Evolutionary conservation across 192 early-diverging fungal genomes (phyloP).

Genomic region (Coemansia sp.): DNA sequence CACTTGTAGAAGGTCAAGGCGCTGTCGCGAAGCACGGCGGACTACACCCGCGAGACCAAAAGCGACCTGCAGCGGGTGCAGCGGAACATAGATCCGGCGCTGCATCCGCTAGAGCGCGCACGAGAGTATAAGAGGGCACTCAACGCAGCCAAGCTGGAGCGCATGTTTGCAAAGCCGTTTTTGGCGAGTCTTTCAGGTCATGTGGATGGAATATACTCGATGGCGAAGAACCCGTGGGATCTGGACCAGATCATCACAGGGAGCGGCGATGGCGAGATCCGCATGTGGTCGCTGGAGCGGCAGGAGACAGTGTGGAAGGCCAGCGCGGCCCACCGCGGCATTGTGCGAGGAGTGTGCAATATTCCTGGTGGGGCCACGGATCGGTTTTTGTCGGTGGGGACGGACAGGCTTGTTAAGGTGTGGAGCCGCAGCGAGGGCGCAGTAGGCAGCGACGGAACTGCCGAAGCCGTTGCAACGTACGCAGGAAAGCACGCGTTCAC

Average conservation of each 20-base stretch:
- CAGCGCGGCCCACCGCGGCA: conserved; percentile 71
- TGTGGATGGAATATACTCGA: conserved; percentile 90
- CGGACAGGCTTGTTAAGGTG: conserved; percentile 92
- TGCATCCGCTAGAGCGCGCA: conserved; percentile 94
- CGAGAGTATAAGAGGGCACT: conserved; percentile 95
- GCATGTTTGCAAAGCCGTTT: conserved; percentile 98
- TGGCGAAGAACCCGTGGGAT: conserved; percentile 90
- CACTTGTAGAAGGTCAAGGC: conserved; percentile 88
- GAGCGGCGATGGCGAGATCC: conserved; percentile 93
- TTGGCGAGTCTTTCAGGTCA: conserved; percentile 86
- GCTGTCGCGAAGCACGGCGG: conserved; percentile 75
- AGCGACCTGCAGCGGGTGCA: conserved; percentile 85
- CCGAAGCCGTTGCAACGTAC: conserved; percentile 72
- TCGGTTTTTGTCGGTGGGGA: conserved; percentile 85
- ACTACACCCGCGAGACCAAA: conserved; percentile 76
- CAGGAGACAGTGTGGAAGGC: conserved; percentile 76
- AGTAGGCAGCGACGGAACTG: conserved; percentile 22
- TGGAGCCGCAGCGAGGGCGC: conserved; percentile 68
- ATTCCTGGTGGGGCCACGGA: conserved; percentile 60
- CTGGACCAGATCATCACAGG: conserved; percentile 84
- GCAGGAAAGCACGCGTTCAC: conserved; percentile 75
- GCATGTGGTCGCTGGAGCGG: conserved; percentile 83
- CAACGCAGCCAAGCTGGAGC: conserved; percentile 89
- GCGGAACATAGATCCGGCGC: conserved; percentile 82
- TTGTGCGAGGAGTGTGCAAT: conserved; percentile 81